Conservation (phyloP, 140 eudicot genomes). For the Anethum foeniculum region DNA sequence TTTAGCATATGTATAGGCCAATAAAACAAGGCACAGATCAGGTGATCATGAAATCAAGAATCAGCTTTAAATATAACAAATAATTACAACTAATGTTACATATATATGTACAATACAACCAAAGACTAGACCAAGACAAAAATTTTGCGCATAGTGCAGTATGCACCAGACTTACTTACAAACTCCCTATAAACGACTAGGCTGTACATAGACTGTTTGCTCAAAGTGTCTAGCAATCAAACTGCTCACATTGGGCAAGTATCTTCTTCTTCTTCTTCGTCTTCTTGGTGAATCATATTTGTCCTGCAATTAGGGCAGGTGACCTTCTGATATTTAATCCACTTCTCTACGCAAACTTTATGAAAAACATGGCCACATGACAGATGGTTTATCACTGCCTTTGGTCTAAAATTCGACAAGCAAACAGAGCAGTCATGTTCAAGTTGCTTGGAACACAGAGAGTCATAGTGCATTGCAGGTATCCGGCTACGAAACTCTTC, state of each 20-base stretch:
- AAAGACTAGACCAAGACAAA: slow-evolving; percentile 1
- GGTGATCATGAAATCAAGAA: neutral
- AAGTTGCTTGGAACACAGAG: slow-evolving; percentile 15
- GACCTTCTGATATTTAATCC: slow-evolving; percentile 58
- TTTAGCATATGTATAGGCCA: slow-evolving; percentile 13
- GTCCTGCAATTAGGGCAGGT: slow-evolving; percentile 84
- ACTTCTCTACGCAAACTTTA: slow-evolving; percentile 55
- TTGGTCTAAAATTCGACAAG: slow-evolving; percentile 52
- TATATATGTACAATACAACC: slow-evolving; percentile 33
- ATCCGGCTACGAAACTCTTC: slow-evolving; percentile 56
- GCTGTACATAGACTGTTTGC: slow-evolving; percentile 17
- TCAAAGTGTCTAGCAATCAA: neutral
- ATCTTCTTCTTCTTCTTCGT: slow-evolving; percentile 31
- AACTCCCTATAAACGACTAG: slow-evolving; percentile 24
- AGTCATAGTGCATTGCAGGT: slow-evolving; percentile 40
- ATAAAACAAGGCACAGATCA: slow-evolving; percentile 15
- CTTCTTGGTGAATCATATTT: slow-evolving; percentile 31
- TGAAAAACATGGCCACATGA: slow-evolving; percentile 79
- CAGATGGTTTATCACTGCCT: slow-evolving; percentile 61
- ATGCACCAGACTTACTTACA: neutral
- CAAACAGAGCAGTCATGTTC: slow-evolving; percentile 45
- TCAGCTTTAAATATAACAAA: neutral
- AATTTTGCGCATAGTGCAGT: neutral
- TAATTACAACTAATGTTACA: neutral
- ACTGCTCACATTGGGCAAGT: slow-evolving; percentile 54